A percentile compares a stretch with the other conserved stretches of the same genome.
Conservation (phyloP, 1,139 yeast species). For the Wickerhamiella infanticola region DNA sequence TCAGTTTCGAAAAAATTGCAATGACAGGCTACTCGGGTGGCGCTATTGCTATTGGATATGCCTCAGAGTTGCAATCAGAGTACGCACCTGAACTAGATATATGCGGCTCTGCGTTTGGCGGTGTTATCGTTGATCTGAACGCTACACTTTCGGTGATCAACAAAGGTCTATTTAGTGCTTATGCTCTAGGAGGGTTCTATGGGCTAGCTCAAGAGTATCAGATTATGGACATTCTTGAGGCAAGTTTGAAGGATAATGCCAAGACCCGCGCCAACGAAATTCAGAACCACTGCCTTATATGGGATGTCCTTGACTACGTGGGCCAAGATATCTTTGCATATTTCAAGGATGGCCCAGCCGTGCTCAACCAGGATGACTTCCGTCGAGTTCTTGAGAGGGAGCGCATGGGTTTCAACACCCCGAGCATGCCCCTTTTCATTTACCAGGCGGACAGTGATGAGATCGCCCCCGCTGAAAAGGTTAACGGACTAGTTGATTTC, state of each 20-base stretch:
- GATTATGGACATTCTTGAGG: too few species aligned
- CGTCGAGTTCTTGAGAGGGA: neutral
- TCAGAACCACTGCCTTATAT: slow-evolving; percentile 5
- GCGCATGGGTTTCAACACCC: slow-evolving; percentile 7
- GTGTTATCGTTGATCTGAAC: slow-evolving; percentile 16
- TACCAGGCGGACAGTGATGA: slow-evolving; percentile 19
- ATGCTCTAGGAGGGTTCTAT: slow-evolving; percentile 10
- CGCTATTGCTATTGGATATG: slow-evolving; percentile 21
- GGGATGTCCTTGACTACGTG: slow-evolving; percentile 7
- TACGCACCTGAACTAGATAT: slow-evolving; percentile 21
- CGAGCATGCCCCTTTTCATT: slow-evolving; percentile 17
- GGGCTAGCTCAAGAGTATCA: slow-evolving; percentile 19
- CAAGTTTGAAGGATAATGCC: too few species aligned
- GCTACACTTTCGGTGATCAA: slow-evolving; percentile 10
- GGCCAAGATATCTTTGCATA: slow-evolving; percentile 10
- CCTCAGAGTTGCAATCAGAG: slow-evolving; percentile 17
- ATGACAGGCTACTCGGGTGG: slow-evolving; percentile 23
- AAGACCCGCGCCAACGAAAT: neutral
- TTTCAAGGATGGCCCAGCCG: slow-evolving; percentile 3
- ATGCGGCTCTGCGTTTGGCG: slow-evolving; percentile 18
- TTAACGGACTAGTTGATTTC: slow-evolving; percentile 12
- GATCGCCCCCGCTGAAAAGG: slow-evolving; percentile 15
- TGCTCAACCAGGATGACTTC: slow-evolving; percentile 2
- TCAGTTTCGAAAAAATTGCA: slow-evolving; percentile 10
- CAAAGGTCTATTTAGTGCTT: slow-evolving; percentile 9